Evolutionary conservation across 2,329 filamentous ascomycete genomes (phyloP), one percentile per base, ranked within the genome.

Genomic region (Trichoderma atroviride): DNA sequence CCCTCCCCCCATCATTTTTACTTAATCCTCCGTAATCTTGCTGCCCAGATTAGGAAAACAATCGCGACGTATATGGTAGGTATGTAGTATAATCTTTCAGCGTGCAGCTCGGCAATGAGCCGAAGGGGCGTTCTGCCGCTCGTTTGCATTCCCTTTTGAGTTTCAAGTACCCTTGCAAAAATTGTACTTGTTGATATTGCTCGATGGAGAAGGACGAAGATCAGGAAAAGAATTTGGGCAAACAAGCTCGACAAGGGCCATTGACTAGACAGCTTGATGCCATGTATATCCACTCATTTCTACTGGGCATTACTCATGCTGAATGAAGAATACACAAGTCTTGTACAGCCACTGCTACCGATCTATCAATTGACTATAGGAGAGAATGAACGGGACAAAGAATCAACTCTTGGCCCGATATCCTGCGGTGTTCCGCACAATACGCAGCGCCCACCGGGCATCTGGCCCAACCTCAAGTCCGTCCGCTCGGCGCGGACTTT

Each of bases 401-500:
- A 40, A 19, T 7, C 6, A 16, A 19, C 19, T 40, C 14, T 40
- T 19, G 4, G 2, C 40, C 40, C 40, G 19, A 43, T 43, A 9
- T 43, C 40, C 40, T 43, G 40, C 40, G 40, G 40, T n/a, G 19
- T n/a, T 19, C 14, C 37, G 37, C 37, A 40, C 5, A 47, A 22
- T 13, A 50, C n/a, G 47, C 47, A 50, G 22, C n/a, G 10, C 19
- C 19, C 22, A 50, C 5, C 61, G 61, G 47, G 47, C 35, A 50
- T 37, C 40, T 16, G 33, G 47, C 11, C 63, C 53, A 33, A 27
- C 35, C 29, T 57, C 64, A 68, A 60, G 43, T 68, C 64, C 64
- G 64, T 47, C 56, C 56, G 56, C 64, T 68, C 64, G 56, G 64
- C 56, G 64, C 64, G 64, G 64, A 68, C 64, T 68, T 68, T 68